Base-by-base conservation (phyloP, 495 filamentous ascomycete species). In the Aeminium ludgeri region DNA sequence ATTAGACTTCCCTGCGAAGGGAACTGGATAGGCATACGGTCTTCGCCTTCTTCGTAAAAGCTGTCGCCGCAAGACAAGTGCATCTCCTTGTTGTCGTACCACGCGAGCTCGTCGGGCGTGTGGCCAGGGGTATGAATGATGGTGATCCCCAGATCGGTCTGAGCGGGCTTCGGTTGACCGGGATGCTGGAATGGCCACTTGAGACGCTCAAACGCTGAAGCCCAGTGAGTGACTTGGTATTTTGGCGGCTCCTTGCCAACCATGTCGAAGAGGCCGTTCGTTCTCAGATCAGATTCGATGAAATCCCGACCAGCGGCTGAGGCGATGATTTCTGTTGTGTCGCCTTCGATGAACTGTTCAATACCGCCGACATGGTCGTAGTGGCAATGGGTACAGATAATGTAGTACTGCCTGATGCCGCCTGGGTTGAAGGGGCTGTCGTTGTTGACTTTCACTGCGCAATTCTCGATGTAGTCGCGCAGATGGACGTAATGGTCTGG, bases 381-480 rank as follows among this genome's bases (percentile, higher is more conserved):
- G 34, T 65, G 61, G 43, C 61, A 65, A 44, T 65, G 61, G 6
- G 55, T 56, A 38, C 57, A 59, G 34, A 63, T 55, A 32, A 65
- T 54, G 12, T 57, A 23, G 43, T 64, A 64, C 19, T 39, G 30
- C 17, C 54, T 58, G 23, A 37, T 46, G 10, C 41, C 20, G 12
- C 27, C 10, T 13, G 57, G 53, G 40, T 64, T 65, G 6, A 65
- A 40, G 10, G 48, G 44, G 40, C 40, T 41, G 27, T 51, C 36
- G 25, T 50, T 34, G 40, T 64, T 62, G n/a, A 16, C 40, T 10
- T 46, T 18, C n/a, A 62, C 35, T 20, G 59, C 53, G 28, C 20
- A 53, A 1, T 52, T 55, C 46, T 63, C 62, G 12, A 65, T 46
- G 46, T 55, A 62, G 17, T 54, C 28, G n/a, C 53, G 53, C 4